Base-by-base conservation (phyloP, 345 rosid genomes). In the Reutealis trisperma region DNA sequence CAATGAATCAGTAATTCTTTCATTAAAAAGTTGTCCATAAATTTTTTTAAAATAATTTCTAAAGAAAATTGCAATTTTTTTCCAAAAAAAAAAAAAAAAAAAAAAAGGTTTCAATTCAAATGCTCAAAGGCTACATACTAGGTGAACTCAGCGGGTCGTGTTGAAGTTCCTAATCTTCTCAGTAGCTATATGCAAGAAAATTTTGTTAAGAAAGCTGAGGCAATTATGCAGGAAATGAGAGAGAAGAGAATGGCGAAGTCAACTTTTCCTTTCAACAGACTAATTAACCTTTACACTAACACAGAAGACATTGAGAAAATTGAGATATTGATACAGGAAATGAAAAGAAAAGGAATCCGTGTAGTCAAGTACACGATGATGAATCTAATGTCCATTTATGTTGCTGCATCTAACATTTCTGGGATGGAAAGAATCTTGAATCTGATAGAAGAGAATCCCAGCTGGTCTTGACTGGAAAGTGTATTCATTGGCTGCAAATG, bases 161-260 rank as follows among this genome's bases (percentile, higher is more conserved):
- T 27, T 27, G 30, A 1, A 27, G 1, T 27, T 27, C 30, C 30
- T 61, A 67, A 77, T 74, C 81, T 83, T 65, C 81, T 83, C 47
- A 59, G 15, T 52, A 19, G 65, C 69, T 83, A 74, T 18, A 77
- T 63, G 34, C 71, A 5, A 60, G 75, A 61, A 37, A 77, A 77
- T 61, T 60, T 15, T 60, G 77, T 75, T 18, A 57, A 77, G 37
- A 78, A 71, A 72, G 86, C 82, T n/a, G 86, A 84, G 67, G 79
- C 73, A 2, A 12, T 81, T 6, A 44, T 75, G 79, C 77, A 74
- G 68, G 71, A 71, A 47, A 77, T 84, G 84, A 75, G 65, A 61
- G 77, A 75, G 8, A 58, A 59, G 72, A 52, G 51, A 52, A 59
- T 80, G 55, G 34, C 41, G 13, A 52, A 37, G 14, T 70, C 72